Conservation (phyloP, 345 rosid genomes). For the Punica granatum region DNA sequence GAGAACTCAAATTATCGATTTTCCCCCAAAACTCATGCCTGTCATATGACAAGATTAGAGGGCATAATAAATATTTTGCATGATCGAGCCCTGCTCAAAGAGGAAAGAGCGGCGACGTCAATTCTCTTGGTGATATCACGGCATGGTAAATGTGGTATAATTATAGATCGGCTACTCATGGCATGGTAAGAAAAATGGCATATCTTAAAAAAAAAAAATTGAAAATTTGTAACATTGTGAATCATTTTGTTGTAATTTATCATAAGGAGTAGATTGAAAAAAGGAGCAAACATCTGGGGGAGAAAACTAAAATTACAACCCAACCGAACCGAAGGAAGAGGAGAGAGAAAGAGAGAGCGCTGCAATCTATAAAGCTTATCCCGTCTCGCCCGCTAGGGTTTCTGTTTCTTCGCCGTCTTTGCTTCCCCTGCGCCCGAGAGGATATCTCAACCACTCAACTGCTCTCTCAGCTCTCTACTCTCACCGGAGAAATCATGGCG, state of each 20-base stretch:
- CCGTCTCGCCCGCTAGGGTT: not conserved
- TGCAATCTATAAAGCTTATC: not conserved
- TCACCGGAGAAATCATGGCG: constrained; percentile 12
- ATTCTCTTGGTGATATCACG: no score
- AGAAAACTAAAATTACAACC: not conserved
- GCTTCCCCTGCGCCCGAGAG: not conserved
- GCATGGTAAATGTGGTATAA: no score
- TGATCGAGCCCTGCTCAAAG: no score
- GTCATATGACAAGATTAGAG: no score
- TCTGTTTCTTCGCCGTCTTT: not conserved
- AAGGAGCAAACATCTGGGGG: not conserved
- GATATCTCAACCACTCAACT: not conserved
- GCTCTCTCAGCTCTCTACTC: not conserved
- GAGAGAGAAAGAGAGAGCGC: not conserved
- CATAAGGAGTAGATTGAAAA: not conserved
- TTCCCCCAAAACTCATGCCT: no score
- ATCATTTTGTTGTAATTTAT: not conserved
- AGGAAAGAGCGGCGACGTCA: no score
- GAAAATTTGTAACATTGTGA: no score
- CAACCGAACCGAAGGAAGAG: not conserved
- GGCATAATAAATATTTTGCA: no score
- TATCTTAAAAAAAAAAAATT: no score
- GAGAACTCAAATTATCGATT: no score
- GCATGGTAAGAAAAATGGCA: no score
- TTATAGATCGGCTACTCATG: no score